These are phyloP conservation scores for Lippia alba DNA, from an alignment of 305 asterid genomes.

Conservation along the genomic window DNA sequence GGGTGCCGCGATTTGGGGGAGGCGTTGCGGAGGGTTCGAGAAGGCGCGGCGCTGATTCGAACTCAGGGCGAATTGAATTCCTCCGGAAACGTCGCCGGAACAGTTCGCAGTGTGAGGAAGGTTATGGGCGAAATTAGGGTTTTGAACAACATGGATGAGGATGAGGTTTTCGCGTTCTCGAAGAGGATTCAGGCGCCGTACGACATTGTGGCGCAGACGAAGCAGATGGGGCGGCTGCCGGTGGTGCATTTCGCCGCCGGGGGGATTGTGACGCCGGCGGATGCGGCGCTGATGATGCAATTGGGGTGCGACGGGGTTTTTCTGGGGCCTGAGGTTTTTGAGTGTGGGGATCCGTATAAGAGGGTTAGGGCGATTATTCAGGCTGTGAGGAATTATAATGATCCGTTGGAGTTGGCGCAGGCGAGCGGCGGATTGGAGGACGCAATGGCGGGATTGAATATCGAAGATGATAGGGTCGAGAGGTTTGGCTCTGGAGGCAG, in stretches of 20 bases:
- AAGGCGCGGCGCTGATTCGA: conserved; percentile 84
- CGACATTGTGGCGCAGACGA: conserved; percentile 79
- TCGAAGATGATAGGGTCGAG: conserved; percentile 50
- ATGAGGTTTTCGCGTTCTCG: conserved; percentile 75
- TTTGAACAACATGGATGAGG: conserved; percentile 82
- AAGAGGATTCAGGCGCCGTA: conserved; percentile 76
- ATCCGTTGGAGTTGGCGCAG: conserved; percentile 69
- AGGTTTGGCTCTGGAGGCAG: conserved; percentile 43
- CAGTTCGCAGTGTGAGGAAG: conserved; percentile 71
- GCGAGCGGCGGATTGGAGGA: conserved; percentile 73
- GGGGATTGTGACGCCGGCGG: conserved; percentile 82
- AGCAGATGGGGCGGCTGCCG: conserved; percentile 89
- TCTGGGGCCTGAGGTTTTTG: conserved; percentile 61
- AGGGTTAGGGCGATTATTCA: conserved; percentile 67
- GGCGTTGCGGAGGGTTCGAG: conserved; percentile 76
- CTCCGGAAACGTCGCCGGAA: conserved; percentile 53
- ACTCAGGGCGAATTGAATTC: conserved; percentile 65
- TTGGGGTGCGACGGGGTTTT: conserved; percentile 88
- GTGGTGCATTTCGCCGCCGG: conserved; percentile 94
- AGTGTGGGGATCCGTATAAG: conserved; percentile 59
- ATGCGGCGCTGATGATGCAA: conserved; percentile 91
- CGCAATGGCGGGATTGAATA: conserved; percentile 54
- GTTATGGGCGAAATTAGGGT: conserved; percentile 76
- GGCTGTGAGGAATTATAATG: conserved; percentile 77
- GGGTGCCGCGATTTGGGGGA: conserved; percentile 86